These are phyloP conservation scores for Sphenostylis stenocarpa DNA, from an alignment of 306 rosid genomes.

Conservation along the genomic window DNA sequence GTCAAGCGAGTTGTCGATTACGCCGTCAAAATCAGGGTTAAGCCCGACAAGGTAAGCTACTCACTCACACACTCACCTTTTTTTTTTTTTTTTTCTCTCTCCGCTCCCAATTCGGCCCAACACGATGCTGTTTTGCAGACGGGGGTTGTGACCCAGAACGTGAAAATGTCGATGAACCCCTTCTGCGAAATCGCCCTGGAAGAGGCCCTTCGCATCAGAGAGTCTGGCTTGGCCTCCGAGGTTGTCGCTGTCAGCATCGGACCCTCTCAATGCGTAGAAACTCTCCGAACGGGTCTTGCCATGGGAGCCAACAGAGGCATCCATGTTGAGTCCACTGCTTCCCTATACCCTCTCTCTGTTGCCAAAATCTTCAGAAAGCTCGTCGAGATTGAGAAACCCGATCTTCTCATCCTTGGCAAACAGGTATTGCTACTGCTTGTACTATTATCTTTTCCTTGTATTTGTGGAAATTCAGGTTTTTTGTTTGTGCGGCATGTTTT, in stretches of 20 bases:
- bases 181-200: constrained; percentile 94
- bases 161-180: constrained; percentile 99
- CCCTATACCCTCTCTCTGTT: constrained; percentile 68
- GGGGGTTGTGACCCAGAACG: constrained; percentile 92
- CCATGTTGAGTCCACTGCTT: constrained; percentile 60
- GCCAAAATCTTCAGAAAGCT: constrained; percentile 80
- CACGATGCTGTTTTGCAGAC: constrained; percentile 43
- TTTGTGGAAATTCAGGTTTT: constrained; percentile 4
- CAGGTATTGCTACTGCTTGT: constrained; percentile 54
- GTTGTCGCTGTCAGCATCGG: constrained; percentile 91
- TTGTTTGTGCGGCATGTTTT: not conserved
- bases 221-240: constrained; percentile 79
- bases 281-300: constrained; percentile 84
- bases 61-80: not conserved
- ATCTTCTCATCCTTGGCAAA: constrained; percentile 81
- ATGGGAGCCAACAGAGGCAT: constrained; percentile 94
- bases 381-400: constrained; percentile 77
- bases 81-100: not conserved
- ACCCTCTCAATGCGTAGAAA: constrained; percentile 67
- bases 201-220: constrained; percentile 85
- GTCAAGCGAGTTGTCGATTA: constrained; percentile 84
- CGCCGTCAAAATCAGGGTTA: constrained; percentile 96
- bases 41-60: constrained; percentile 65
- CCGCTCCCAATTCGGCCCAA: not conserved
- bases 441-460: not conserved